Conservation (phyloP, 2,329 filamentous ascomycete species). For the Cordyceps pruinosa region DNA sequence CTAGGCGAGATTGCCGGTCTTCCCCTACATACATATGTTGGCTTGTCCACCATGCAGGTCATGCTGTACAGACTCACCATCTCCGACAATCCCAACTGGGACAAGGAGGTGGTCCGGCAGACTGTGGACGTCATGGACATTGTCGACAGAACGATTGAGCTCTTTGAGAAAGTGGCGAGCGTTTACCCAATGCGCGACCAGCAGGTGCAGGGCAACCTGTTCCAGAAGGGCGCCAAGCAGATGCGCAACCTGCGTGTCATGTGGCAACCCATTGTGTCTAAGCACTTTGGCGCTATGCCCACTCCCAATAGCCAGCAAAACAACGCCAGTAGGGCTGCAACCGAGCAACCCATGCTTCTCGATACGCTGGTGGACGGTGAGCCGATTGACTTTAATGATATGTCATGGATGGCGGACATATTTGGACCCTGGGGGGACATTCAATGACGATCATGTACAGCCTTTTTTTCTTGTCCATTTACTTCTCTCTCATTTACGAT, state of each 20-base stretch:
- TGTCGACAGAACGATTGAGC: conserved; percentile 28
- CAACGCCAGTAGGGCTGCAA: conserved; percentile 1
- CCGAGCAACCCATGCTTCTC: conserved; percentile 14
- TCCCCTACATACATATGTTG: conserved; percentile 28
- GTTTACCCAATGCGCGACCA: conserved; percentile 24
- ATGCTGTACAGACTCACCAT: conserved; percentile 33
- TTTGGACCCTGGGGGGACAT: conserved; percentile 33
- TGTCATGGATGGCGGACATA: conserved; percentile 32
- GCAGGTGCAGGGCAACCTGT: conserved; percentile 24
- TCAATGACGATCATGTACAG: conserved; percentile 14
- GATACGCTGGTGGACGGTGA: conserved; percentile 16
- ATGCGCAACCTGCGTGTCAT: conserved; percentile 26
- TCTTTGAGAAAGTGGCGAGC: conserved; percentile 22
- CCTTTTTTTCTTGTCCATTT: background rate
- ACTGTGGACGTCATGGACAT: conserved; percentile 30
- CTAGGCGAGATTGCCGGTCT: conserved; percentile 23
- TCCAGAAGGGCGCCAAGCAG: conserved; percentile 29
- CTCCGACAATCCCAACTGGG: conserved; percentile 35
- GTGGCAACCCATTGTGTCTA: conserved; percentile 30
- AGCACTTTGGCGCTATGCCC: conserved; percentile 23
- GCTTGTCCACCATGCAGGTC: conserved; percentile 30
- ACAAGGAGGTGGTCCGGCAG: conserved; percentile 29
- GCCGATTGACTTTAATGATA: conserved; percentile 27
- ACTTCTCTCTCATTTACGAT: background rate
- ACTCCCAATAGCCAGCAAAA: conserved; percentile 23